Conservation (phyloP, 768 basidiomycete species). For the Phanerochaete sordida region DNA sequence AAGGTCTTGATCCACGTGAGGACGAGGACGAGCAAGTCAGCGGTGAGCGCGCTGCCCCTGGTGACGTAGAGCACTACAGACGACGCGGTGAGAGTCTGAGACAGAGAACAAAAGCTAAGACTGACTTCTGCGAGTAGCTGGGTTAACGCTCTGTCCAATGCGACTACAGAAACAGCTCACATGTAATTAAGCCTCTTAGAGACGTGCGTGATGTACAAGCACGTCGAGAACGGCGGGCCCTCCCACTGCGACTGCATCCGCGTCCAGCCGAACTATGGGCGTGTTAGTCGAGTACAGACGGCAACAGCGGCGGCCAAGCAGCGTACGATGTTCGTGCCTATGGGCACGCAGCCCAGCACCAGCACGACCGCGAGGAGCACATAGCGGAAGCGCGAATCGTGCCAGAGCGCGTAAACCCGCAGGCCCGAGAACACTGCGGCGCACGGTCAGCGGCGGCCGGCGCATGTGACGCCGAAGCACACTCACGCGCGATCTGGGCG, state of each 20-base stretch:
- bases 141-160: background rate
- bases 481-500: background rate
- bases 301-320: background rate
- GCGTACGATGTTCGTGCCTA: background rate
- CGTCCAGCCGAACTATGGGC: background rate
- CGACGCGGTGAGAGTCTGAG: too few species aligned
- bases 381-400: background rate
- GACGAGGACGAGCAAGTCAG: background rate
- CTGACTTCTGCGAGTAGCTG: background rate
- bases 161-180: background rate
- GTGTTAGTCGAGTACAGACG: background rate
- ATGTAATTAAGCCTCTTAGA: background rate
- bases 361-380: background rate
- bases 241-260: background rate
- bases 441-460: background rate
- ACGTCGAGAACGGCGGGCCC: background rate
- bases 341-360: background rate
- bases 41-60: background rate
- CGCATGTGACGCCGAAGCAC: background rate
- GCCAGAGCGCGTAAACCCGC: background rate
- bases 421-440: background rate
- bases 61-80: background rate
- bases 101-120: too few species aligned
- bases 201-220: background rate
- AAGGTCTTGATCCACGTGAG: background rate